A percentile compares a stretch with the other conserved stretches of the same genome.
phyloP scores from a whole-genome alignment of 2,329 filamentous ascomycete genomes.

The Stagonosporopsis tanaceti region DNA sequence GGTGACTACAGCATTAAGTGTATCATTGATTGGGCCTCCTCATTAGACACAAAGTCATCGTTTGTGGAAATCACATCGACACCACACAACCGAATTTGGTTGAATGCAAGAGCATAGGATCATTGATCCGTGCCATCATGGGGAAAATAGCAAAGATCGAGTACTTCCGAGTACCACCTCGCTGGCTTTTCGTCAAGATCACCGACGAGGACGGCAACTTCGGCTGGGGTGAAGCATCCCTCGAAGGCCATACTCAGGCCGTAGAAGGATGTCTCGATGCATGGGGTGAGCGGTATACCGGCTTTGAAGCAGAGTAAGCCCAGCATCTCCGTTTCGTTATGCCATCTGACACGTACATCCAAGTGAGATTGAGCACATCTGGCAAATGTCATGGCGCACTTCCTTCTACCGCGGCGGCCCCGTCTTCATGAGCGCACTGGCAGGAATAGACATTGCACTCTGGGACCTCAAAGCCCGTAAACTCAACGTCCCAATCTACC shows the following conservation, averaged over 20 bases:
- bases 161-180: conserved; percentile 76
- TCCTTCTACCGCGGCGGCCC: conserved; percentile 81
- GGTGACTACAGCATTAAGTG: neutral
- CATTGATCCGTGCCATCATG: conserved; percentile 54
- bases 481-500: conserved; percentile 73
- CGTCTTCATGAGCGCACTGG: conserved; percentile 80
- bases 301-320: conserved; percentile 73
- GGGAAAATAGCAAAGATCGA: conserved; percentile 71
- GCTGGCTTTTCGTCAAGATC: conserved; percentile 82
- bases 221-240: conserved; percentile 78
- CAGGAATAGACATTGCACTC: conserved; percentile 79
- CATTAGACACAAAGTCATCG: neutral
- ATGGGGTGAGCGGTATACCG: conserved; percentile 68
- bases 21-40: no score
- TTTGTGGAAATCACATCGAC: neutral
- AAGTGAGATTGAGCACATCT: conserved; percentile 81
- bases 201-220: conserved; percentile 69
- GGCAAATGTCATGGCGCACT: conserved; percentile 74
- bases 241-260: conserved; percentile 77
- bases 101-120: neutral
- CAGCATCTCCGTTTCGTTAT: neutral
- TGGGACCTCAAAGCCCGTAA: conserved; percentile 78
- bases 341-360: conserved; percentile 1
- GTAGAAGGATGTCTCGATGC: conserved; percentile 78
- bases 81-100: neutral